Base-by-base conservation (phyloP, 2,329 filamentous ascomycete genomes). In the Diplodia sapinea region DNA sequence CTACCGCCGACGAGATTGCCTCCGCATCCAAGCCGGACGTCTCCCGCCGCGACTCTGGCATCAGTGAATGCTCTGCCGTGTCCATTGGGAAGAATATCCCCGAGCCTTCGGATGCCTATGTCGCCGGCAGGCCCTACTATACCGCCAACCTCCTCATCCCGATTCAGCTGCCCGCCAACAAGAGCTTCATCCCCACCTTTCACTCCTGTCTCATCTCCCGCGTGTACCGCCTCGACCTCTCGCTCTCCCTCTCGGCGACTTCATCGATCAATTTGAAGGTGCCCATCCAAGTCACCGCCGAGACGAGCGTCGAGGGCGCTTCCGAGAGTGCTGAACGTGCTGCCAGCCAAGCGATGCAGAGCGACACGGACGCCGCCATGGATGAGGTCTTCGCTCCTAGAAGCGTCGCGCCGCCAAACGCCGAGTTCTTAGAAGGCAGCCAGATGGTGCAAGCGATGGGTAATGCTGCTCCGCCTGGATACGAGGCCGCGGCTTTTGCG, bases 151-250 rank as follows among this genome's bases (percentile, higher is more conserved):
- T 92, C 43, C 74, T 89, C 1, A 85, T 91, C 1, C 89, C 89
- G 0, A 80, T 91, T 72, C 83, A 84, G 0, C 82, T 91, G 0
- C 89, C 89, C 0, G 73, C 74, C n/a, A 80, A 80, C 70, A 90
- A 89, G 71, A 79, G 83, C 31, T 90, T 90, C 74, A 79, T 90
- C 23, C 90, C 89, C 1, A 89, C 88, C 2, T 92, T 92, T 79
- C 87, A 91, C 79, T 84, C 85, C 49, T 92, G 89, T 75, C 83
- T 91, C 65, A 79, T 88, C 54, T 87, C 86, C n/a, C 83, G 90
- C 64, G 79, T 83, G 20, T 92, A 92, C 75, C 77, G 81, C 4
- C 82, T 92, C 15, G 85, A 87, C 65, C 77, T 92, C 67, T 80
- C 82, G 15, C 77, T 92, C 26, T 82, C 84, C 3, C 82, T 86